Conservation (phyloP, 164 flowering plant species). For the Hamamelis virginiana region DNA sequence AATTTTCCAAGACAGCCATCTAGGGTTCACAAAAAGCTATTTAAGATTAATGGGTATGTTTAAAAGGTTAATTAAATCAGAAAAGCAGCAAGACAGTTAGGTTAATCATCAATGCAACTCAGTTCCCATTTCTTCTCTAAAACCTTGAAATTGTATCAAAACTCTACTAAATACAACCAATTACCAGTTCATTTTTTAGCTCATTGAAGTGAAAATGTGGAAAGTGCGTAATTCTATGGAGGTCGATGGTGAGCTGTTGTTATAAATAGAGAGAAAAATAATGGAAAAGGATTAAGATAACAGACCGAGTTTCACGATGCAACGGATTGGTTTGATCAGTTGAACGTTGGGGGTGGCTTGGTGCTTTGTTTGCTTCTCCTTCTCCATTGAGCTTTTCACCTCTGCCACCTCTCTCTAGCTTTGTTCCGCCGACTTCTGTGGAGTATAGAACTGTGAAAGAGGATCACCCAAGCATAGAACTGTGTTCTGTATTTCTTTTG, state of each 20-base stretch:
- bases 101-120: too few species aligned
- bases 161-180: neutral
- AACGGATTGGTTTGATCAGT: slow-evolving; percentile 44
- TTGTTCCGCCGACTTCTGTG: neutral
- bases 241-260: too few species aligned
- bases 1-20: neutral
- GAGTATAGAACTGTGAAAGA: neutral
- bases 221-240: too few species aligned
- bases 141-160: neutral
- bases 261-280: neutral
- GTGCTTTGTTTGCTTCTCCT: neutral
- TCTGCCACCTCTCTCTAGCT: slow-evolving; percentile 1
- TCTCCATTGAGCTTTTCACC: neutral
- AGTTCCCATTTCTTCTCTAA: neutral
- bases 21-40: neutral
- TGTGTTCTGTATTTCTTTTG: too few species aligned
- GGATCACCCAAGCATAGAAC: too few species aligned
- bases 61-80: too few species aligned
- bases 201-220: neutral
- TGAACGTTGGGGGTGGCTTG: neutral
- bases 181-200: neutral
- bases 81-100: too few species aligned
- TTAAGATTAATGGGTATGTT: neutral
- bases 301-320: slow-evolving; percentile 65
- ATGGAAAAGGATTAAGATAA: neutral